These are phyloP conservation scores for Excoecaria cochinchinensis DNA, from an alignment of 345 rosid genomes.

Conservation along the genomic window DNA sequence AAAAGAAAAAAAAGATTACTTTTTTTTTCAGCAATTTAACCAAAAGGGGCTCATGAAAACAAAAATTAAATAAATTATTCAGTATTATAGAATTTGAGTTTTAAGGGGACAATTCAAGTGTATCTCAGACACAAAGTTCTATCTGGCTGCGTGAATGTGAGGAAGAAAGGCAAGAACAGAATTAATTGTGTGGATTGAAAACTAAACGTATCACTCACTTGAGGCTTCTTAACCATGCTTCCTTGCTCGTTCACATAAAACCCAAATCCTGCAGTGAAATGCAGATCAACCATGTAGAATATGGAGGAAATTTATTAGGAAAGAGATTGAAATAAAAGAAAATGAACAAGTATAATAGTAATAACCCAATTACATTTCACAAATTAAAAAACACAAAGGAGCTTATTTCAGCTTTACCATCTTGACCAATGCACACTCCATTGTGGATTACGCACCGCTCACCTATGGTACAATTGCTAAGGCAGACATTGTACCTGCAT, in stretches of 20 bases:
- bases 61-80: background rate
- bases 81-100: background rate
- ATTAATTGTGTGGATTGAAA: background rate
- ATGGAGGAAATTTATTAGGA: background rate
- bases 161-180: background rate
- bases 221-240: slow-evolving; percentile 77
- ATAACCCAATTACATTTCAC: background rate
- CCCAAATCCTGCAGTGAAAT: slow-evolving; percentile 62
- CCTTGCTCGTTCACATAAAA: slow-evolving; percentile 70
- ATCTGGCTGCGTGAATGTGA: too few relatives aligned
- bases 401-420: slow-evolving; percentile 45
- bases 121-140: too few relatives aligned
- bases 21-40: background rate
- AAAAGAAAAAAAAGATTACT: too few relatives aligned
- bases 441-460: slow-evolving; percentile 63
- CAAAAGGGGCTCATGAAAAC: background rate
- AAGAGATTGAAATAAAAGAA: background rate
- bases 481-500: slow-evolving; percentile 61
- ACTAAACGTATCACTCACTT: slow-evolving; percentile 42
- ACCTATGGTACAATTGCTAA: slow-evolving; percentile 65
- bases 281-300: background rate
- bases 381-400: background rate
- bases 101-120: background rate
- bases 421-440: slow-evolving; percentile 90
- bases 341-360: too few relatives aligned